phyloP scores from a whole-genome alignment of 345 rosid species.

The Nasturtium officinale region DNA sequence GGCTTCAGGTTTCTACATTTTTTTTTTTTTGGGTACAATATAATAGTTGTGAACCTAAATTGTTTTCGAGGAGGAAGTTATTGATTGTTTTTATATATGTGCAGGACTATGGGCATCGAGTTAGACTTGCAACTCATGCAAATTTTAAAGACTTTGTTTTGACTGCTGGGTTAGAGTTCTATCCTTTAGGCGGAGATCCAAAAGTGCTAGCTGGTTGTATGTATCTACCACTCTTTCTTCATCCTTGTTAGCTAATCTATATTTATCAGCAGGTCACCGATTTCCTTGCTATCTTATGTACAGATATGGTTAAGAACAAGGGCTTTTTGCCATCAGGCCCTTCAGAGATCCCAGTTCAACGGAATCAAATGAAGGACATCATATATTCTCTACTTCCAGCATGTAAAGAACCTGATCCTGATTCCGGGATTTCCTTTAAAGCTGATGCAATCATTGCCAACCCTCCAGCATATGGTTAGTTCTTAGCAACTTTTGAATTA shows the following conservation, averaged over 20 bases:
- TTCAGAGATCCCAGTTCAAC: slow-evolving; percentile 87
- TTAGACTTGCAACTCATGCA: slow-evolving; percentile 97
- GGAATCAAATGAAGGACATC: slow-evolving; percentile 86
- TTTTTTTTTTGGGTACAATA: not conserved
- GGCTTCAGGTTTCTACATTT: slow-evolving; percentile 61
- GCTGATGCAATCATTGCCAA: slow-evolving; percentile 99
- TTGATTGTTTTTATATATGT: not conserved
- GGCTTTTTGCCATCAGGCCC: slow-evolving; percentile 99
- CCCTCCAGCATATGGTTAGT: slow-evolving; percentile 95
- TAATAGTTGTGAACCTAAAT: not conserved
- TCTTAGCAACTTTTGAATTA: slow-evolving; percentile 20
- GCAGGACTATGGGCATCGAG: slow-evolving; percentile 99
- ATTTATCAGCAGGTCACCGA: slow-evolving; percentile 7
- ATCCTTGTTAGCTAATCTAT: not conserved
- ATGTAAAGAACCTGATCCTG: slow-evolving; percentile 89
- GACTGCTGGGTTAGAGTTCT: slow-evolving; percentile 97
- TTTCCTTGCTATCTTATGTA: slow-evolving; percentile 35
- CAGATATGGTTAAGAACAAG: slow-evolving; percentile 99
- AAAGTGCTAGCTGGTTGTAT: slow-evolving; percentile 95
- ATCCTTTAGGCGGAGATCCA: slow-evolving; percentile 96
- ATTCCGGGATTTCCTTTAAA: slow-evolving; percentile 77
- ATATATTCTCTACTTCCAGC: slow-evolving; percentile 89
- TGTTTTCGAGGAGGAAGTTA: not conserved
- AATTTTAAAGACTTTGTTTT: slow-evolving; percentile 97
- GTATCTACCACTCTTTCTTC: slow-evolving; percentile 48